Percentiles rank a stretch among this genome's conserved stretches.
These are phyloP conservation scores for Ogataea saltuana DNA, from an alignment of 805 yeast genomes.

Conservation along the genomic window DNA sequence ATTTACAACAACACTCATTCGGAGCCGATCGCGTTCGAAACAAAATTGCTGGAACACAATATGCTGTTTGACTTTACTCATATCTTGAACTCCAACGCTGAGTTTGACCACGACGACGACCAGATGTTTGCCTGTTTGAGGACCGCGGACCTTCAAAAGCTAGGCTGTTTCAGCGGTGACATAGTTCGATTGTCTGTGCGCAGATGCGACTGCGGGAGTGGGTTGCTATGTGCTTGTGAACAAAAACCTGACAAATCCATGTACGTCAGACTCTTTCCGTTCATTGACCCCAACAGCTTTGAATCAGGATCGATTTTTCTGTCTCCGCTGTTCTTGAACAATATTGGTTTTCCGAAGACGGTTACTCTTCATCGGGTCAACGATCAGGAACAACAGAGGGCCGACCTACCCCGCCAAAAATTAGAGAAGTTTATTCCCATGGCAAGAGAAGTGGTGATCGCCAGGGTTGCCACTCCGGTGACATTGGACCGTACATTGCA, in stretches of 20 bases:
- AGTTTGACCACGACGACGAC: slow-evolving; percentile 42
- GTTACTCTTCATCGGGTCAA: slow-evolving; percentile 19
- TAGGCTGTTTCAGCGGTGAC: slow-evolving; percentile 74
- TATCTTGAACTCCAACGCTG: slow-evolving; percentile 13
- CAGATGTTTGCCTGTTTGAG: slow-evolving; percentile 48
- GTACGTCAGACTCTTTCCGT: slow-evolving; percentile 52
- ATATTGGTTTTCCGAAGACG: slow-evolving; percentile 41
- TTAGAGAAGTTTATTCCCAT: slow-evolving; percentile 37
- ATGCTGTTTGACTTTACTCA: slow-evolving; percentile 24
- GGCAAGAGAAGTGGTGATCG: slow-evolving; percentile 65
- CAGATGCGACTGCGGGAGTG: slow-evolving; percentile 21
- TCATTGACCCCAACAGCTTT: slow-evolving; percentile 61
- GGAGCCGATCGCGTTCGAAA: slow-evolving; percentile 16
- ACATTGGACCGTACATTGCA: slow-evolving; percentile 67
- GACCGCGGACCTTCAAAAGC: slow-evolving; percentile 49
- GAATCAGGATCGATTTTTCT: slow-evolving; percentile 44
- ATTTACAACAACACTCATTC: slow-evolving; percentile 8
- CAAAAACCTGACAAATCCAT: slow-evolving; percentile 6
- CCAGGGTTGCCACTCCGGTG: slow-evolving; percentile 67
- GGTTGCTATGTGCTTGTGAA: slow-evolving; percentile 21
- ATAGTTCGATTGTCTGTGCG: slow-evolving; percentile 40
- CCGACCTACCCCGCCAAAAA: slow-evolving; percentile 24
- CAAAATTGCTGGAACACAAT: slow-evolving; percentile 9
- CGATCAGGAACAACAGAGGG: slow-evolving; percentile 29
- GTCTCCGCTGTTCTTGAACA: slow-evolving; percentile 62